These are phyloP conservation scores for Aaosphaeria pasadenensis DNA, from an alignment of 2,329 filamentous ascomycete genomes.

Conservation along the genomic window DNA sequence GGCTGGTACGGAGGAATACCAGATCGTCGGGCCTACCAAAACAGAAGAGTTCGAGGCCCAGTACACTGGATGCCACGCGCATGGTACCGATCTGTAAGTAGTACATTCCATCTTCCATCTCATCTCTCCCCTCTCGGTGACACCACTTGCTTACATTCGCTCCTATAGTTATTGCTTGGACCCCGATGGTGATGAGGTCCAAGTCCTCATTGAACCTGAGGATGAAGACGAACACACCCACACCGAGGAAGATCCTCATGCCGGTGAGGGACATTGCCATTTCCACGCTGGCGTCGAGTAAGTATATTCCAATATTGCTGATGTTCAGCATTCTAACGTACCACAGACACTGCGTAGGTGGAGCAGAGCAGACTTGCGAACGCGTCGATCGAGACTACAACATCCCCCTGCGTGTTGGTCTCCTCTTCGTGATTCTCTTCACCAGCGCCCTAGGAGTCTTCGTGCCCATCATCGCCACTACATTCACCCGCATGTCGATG, in stretches of 20 bases:
- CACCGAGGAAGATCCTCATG: constrained; percentile 14
- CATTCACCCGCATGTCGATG: constrained; percentile 52
- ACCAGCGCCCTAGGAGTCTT: constrained; percentile 70
- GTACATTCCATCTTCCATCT: neutral
- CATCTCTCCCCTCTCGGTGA: no score
- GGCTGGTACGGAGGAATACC: constrained; percentile 41
- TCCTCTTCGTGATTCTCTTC: constrained; percentile 68
- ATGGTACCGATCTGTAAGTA: constrained; percentile 57
- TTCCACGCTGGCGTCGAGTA: constrained; percentile 75
- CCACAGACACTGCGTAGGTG: constrained; percentile 56
- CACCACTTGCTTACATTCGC: neutral
- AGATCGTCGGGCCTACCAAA: constrained; percentile 51
- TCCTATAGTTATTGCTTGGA: constrained; percentile 59
- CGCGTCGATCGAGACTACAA: constrained; percentile 59
- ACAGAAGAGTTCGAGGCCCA: constrained; percentile 56
- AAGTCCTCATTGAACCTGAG: constrained; percentile 44
- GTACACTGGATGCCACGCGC: constrained; percentile 64
- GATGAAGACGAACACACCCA: constrained; percentile 17
- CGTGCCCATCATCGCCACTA: constrained; percentile 61
- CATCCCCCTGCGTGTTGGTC: constrained; percentile 64
- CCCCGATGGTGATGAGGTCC: constrained; percentile 59
- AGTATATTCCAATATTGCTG: constrained; percentile 19
- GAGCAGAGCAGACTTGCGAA: constrained; percentile 47
- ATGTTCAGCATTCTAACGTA: constrained; percentile 15
- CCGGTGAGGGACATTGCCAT: constrained; percentile 51